Base-by-base conservation (phyloP, 768 basidiomycete species). In the Cystobasidium ongulense region DNA sequence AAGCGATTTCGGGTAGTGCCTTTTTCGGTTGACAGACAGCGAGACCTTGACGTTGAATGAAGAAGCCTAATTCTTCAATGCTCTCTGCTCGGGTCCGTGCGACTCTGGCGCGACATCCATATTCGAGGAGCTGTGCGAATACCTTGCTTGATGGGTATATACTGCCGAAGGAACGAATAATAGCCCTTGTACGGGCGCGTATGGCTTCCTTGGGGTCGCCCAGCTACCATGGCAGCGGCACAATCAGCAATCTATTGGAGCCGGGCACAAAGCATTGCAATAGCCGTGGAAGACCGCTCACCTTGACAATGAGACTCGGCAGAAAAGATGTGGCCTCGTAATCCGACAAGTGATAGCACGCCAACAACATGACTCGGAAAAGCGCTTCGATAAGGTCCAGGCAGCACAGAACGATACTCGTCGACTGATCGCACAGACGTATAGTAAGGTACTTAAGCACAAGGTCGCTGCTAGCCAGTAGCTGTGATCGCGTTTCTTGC, bases 71-170 rank as follows among this genome's bases (percentile, higher is more conserved):
- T 79, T 94, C 92, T 75, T 95, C 92, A 57, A 94, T 82, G 23
- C 89, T 84, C 15, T 91, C 90, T 81, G 92, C 90, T 15, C 94
- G 87, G 13, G 92, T 91, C 81, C 94, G 93, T 1, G 92, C 89
- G 21, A 92, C 90, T 81, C 94, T 94, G 21, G 90, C 89, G 80
- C 88, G 89, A 52, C 94, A 82, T 18, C 96, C 95, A 79, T 94
- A 86, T 43, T 96, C 91, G 13, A 96, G 85, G 7, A 98, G 82
- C 17, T 92, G 81, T 78, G 90, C 89, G 80, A 96, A 94, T 36
- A 98, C 84, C 46, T 93, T 88, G 78, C 93, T 96, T 78, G 89
- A 94, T 0, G 96, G 89, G 78, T 94, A 96, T 65, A 97, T 88
- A 79, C 89, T 91, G 7, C 93, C 89, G 64, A 97, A 84, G 3